phyloP scores from a whole-genome alignment of 495 filamentous ascomycete species.

The Cercophora scortea region DNA sequence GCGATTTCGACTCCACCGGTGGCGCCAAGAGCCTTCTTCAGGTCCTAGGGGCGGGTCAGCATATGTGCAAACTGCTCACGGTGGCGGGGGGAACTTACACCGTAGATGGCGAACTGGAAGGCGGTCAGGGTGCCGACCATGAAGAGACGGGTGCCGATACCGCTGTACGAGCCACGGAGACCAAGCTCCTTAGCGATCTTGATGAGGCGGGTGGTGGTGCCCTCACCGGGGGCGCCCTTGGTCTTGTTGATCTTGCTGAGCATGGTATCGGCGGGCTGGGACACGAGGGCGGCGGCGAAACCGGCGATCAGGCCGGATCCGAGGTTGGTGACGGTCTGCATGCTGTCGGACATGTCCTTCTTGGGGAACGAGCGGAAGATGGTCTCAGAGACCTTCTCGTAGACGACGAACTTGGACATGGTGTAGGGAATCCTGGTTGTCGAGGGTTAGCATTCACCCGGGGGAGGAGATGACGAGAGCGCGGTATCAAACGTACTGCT shows the following conservation, averaged over 20 bases:
- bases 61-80: no score
- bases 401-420: slow-evolving; percentile 99
- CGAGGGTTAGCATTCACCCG: not conserved
- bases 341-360: slow-evolving; percentile 57
- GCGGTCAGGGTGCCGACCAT: slow-evolving; percentile 74
- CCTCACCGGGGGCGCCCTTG: slow-evolving; percentile 89
- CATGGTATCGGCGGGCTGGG: slow-evolving; percentile 98
- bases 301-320: slow-evolving; percentile 93
- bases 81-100: not conserved
- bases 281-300: slow-evolving; percentile 94
- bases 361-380: slow-evolving; percentile 72
- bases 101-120: slow-evolving; percentile 93
- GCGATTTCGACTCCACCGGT: slow-evolving; percentile 73
- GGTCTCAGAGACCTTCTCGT: slow-evolving; percentile 88
- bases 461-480: not conserved
- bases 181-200: slow-evolving; percentile 97
- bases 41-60: slow-evolving; percentile 5
- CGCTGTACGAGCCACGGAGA: slow-evolving; percentile 75
- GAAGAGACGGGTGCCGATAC: slow-evolving; percentile 92
- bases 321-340: slow-evolving; percentile 86
- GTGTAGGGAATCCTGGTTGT: slow-evolving; percentile 85
- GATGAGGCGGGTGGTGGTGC: slow-evolving; percentile 81
- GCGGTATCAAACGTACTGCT: slow-evolving; percentile 64
- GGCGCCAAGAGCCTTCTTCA: slow-evolving; percentile 49
- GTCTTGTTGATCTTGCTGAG: slow-evolving; percentile 99